Conservation (phyloP, 169 alveolate genomes). For the Ichthyophthirius multifiliis region DNA sequence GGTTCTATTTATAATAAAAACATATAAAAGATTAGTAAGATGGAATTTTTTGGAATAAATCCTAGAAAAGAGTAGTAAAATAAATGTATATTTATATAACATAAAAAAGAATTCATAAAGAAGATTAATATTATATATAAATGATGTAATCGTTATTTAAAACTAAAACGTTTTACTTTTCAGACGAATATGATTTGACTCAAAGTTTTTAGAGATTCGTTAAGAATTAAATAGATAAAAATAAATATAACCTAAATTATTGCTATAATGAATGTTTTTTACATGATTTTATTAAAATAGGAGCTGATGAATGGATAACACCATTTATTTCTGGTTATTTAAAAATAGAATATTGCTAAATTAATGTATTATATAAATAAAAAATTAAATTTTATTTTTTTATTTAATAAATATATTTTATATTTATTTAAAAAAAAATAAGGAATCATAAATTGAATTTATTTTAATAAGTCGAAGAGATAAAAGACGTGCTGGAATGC, state of each 20-base stretch:
- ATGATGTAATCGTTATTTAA: constrained; percentile 37
- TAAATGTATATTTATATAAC: not conserved
- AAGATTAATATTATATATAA: constrained; percentile 35
- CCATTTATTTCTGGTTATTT: constrained; percentile 80
- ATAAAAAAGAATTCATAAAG: not conserved
- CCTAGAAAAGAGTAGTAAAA: not conserved
- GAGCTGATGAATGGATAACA: constrained; percentile 58
- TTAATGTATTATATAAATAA: not conserved
- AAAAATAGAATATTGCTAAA: constrained; percentile 42
- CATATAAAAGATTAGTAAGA: constrained; percentile 15
- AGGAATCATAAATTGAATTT: constrained; percentile 33
- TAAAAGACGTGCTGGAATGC: constrained; percentile 92
- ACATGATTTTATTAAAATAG: constrained; percentile 35
- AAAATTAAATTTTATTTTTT: not conserved
- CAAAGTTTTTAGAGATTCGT: constrained; percentile 34
- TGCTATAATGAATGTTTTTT: constrained; percentile 40
- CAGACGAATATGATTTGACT: constrained; percentile 67
- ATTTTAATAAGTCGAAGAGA: constrained; percentile 91
- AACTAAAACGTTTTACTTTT: constrained; percentile 64
- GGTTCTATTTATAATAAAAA: constrained; percentile 20
- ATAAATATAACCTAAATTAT: constrained; percentile 18
- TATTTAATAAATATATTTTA: not conserved
- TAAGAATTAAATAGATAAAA: constrained; percentile 15
- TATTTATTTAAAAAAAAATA: constrained; percentile 5
- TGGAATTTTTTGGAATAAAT: constrained; percentile 3